Base-by-base conservation (phyloP, 2,329 filamentous ascomycete species). In the Phialocephala subalpina region DNA sequence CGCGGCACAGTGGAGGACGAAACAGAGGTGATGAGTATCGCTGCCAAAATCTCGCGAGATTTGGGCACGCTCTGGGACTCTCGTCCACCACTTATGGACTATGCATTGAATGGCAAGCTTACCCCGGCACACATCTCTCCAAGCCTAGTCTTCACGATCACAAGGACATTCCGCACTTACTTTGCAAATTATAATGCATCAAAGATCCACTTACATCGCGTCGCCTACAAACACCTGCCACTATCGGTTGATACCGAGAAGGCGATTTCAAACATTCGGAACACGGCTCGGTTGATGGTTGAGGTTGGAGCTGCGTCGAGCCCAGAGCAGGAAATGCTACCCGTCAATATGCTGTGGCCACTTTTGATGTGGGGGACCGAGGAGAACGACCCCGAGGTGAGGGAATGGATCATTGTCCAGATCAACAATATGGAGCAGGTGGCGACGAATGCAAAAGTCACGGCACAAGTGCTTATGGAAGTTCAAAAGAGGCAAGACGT, bases 281-380 rank as follows among this genome's bases (percentile, higher is more conserved):
- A 76, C 14, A 76, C 86, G 2, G 80, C 82, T 22, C 78, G 79
- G 40, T 77, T 83, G 40, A 82, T 87, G 62, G 77, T 79, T 16
- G 77, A 81, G n/a, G 72, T 70, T 6, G 71, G 80, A 8, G 78
- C 81, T 33, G 45, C 20, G 5, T 49, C 45, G 12, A 18, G 45
- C 4, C 45, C 45, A 49, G 79, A 82, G 14, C 63, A 61, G 33
- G 80, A 83, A 38, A 78, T 82, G 9, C 75, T 87, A 1, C 84
- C 85, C 0, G 83, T 86, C 57, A 87, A 84, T 65, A 82, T 87
- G 78, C 77, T 87, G 5, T 87, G 84, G 86, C 85, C 85, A 1
- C 74, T 87, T 8, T 75, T 87, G 47, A 85, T 88, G 81, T 79
- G 84, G 67, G 85, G 85, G 0, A 82, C 80, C 9, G 85, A 88